Evolutionary conservation across 1,284 basidiomycete species (phyloP).

Genomic region (Trichosporon sp.): DNA sequence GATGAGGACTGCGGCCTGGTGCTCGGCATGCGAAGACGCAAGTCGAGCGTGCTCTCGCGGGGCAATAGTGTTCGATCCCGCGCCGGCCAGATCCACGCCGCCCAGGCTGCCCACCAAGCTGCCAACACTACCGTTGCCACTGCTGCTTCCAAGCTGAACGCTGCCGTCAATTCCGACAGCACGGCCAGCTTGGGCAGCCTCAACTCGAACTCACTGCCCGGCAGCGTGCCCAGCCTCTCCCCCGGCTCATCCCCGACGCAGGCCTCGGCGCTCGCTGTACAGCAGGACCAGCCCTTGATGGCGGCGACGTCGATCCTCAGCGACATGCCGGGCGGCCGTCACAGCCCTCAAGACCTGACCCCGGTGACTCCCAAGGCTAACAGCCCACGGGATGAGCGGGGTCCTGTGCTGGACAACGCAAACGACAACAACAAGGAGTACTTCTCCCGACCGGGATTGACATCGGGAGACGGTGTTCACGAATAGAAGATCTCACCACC

Average conservation of each 20-base stretch:
- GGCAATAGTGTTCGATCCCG: background rate
- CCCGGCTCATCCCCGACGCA: background rate
- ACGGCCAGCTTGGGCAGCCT: background rate
- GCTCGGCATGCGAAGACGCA: background rate
- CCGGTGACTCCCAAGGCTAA: slow-evolving; percentile 1
- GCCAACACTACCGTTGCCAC: background rate
- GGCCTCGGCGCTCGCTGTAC: background rate
- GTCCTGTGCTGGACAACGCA: background rate
- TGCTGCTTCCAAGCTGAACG: background rate
- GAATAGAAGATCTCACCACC: background rate
- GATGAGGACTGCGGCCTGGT: background rate
- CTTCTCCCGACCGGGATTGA: background rate
- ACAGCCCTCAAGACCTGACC: background rate
- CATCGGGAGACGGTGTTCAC: background rate
- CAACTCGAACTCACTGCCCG: background rate
- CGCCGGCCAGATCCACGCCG: background rate
- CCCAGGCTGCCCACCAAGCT: background rate
- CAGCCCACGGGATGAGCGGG: background rate
- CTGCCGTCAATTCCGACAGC: background rate
- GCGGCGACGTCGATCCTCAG: background rate
- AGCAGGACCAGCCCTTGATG: background rate
- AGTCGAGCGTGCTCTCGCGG: background rate
- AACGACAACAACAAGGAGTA: background rate
- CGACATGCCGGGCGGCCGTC: background rate
- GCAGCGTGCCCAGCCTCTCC: background rate